phyloP scores from a whole-genome alignment of 1,284 basidiomycete genomes.

The Veloboletus limbatus region DNA sequence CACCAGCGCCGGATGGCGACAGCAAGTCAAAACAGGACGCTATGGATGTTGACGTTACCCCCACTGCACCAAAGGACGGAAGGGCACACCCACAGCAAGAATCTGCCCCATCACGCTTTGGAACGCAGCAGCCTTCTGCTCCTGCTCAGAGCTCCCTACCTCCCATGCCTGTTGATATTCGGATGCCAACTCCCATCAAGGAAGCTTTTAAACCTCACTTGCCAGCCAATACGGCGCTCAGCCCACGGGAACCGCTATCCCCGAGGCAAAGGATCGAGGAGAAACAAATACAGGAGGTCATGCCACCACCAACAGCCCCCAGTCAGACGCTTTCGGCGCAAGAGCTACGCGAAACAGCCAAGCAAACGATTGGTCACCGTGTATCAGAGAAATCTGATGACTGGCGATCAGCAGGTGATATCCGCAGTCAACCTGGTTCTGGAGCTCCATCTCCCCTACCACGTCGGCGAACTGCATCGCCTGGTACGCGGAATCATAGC shows the following conservation, averaged over 20 bases:
- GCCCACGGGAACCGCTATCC: slow-evolving; percentile 41
- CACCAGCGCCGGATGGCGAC: slow-evolving; percentile 39
- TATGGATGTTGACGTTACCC: slow-evolving; percentile 41
- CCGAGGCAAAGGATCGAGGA: slow-evolving; percentile 37
- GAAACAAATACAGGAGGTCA: slow-evolving; percentile 35
- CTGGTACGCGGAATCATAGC: slow-evolving; percentile 65
- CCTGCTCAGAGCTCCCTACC: slow-evolving; percentile 14
- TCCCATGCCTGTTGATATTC: slow-evolving; percentile 17
- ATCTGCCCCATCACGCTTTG: slow-evolving; percentile 22
- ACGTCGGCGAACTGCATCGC: slow-evolving; percentile 62
- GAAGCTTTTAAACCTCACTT: slow-evolving; percentile 22
- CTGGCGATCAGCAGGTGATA: slow-evolving; percentile 35
- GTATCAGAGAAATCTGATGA: slow-evolving; percentile 40
- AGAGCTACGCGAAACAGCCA: slow-evolving; percentile 74
- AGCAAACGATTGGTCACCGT: slow-evolving; percentile 50
- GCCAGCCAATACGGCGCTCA: slow-evolving; percentile 17
- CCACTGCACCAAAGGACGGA: slow-evolving; percentile 25
- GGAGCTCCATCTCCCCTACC: slow-evolving; percentile 51
- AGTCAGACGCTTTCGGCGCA: slow-evolving; percentile 80
- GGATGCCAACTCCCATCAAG: slow-evolving; percentile 19
- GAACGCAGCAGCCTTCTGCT: slow-evolving; percentile 18
- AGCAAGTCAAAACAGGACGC: slow-evolving; percentile 27
- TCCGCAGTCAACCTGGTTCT: slow-evolving; percentile 46
- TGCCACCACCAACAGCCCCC: slow-evolving; percentile 77
- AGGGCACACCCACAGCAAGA: slow-evolving; percentile 21